Conservation (phyloP, 495 filamentous ascomycete species). For the Hypomontagnella monticulosa region DNA sequence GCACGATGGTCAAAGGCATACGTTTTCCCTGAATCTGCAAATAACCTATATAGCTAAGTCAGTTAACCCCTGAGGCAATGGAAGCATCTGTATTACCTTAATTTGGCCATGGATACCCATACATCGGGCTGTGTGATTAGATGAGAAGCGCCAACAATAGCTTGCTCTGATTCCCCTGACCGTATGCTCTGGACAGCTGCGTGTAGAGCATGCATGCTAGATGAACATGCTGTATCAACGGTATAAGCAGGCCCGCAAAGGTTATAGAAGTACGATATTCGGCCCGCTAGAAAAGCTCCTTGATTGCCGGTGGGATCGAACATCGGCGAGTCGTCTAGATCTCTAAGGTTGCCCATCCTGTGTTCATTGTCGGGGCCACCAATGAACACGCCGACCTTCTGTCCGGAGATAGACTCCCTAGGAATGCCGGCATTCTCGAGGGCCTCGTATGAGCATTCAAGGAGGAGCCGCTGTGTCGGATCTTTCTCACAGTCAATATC, state of each 20-base stretch:
- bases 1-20: conserved; percentile 55
- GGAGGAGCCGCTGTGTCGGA: conserved; percentile 65
- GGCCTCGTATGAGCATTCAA: conserved; percentile 64
- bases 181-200: conserved; percentile 83
- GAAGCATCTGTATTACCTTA: conserved; percentile 14
- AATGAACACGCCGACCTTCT: conserved; percentile 56
- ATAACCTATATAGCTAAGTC: conserved; percentile 39
- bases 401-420: conserved; percentile 56
- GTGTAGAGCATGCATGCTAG: conserved; percentile 68
- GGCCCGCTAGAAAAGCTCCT: conserved; percentile 62
- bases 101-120: conserved; percentile 51
- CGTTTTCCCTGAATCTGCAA: conserved; percentile 51
- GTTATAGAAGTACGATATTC: conserved; percentile 65
- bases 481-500: conserved; percentile 43
- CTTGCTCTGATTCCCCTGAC: conserved; percentile 57
- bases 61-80: background rate
- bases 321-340: conserved; percentile 51
- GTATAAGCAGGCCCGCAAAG: conserved; percentile 68
- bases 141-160: conserved; percentile 59
- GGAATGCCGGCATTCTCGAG: conserved; percentile 63
- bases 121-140: conserved; percentile 55
- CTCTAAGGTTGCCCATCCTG: conserved; percentile 49
- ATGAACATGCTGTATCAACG: conserved; percentile 88
- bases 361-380: conserved; percentile 54
- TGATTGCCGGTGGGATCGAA: conserved; percentile 56